Conservation (phyloP, 139 green algal genomes). For the Bryopsis sp. region DNA sequence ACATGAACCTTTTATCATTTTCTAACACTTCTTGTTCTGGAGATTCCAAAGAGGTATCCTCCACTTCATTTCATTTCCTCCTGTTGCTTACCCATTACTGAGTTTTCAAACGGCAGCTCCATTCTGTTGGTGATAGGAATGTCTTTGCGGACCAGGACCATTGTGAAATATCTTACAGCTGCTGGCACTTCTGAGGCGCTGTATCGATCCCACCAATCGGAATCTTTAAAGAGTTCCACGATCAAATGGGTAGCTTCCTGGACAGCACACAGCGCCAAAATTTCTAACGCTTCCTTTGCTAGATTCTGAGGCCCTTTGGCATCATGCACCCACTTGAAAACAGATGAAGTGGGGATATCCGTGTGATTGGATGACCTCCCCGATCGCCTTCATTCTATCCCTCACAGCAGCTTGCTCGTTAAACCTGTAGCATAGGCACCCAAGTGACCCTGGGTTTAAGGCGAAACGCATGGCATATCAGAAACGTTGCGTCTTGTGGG, state of each 20-base stretch:
- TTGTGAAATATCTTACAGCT: slow-evolving; percentile 44
- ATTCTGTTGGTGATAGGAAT: neutral
- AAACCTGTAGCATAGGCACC: no score
- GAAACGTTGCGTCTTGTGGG: no score
- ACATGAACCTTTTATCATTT: no score
- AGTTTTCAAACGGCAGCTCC: slow-evolving; percentile 31
- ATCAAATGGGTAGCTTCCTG: slow-evolving; percentile 53
- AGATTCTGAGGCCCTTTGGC: neutral
- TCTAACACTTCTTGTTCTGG: no score
- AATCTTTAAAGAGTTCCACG: slow-evolving; percentile 5
- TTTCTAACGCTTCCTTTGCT: neutral
- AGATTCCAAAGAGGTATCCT: no score
- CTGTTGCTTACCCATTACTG: slow-evolving; percentile 37
- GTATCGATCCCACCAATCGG: slow-evolving; percentile 39
- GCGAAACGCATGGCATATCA: no score
- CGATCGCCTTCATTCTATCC: slow-evolving; percentile 44
- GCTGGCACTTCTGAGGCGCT: slow-evolving; percentile 16
- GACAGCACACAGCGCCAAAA: no score
- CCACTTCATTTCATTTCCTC: no score
- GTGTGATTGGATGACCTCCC: slow-evolving; percentile 25
- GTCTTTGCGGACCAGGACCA: slow-evolving; percentile 37
- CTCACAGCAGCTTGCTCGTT: slow-evolving; percentile 40
- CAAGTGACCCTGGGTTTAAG: no score
- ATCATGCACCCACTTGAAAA: slow-evolving; percentile 26
- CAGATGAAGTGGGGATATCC: slow-evolving; percentile 42